Evolutionary conservation across 805 yeast species (phyloP).

Genomic region (Saccharomycopsis microspora): DNA sequence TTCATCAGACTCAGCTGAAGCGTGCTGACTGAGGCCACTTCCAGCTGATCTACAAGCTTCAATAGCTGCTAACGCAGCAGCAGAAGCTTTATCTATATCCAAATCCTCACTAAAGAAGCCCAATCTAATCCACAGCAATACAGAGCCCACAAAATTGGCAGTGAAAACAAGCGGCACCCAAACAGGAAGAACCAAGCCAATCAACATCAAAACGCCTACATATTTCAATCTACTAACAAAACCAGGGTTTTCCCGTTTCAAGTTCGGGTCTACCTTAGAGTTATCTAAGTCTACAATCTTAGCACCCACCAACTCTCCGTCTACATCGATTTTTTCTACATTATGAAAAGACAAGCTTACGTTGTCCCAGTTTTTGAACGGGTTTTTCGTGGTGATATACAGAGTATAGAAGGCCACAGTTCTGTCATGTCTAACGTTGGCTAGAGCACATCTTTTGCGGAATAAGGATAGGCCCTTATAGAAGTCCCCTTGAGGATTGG

Average conservation of each 20-base stretch:
- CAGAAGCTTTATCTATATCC: no score
- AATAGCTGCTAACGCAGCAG: no score
- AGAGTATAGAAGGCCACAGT: conserved; percentile 84
- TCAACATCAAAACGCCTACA: conserved; percentile 18
- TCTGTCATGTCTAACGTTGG: conserved; percentile 74
- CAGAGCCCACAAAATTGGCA: conserved; percentile 13
- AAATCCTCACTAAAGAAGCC: conserved; percentile 2
- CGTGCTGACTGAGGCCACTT: conserved; percentile 8
- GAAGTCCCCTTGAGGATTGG: conserved; percentile 40
- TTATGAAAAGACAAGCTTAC: conserved; percentile 36
- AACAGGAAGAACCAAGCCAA: conserved; percentile 28
- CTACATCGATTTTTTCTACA: conserved; percentile 24
- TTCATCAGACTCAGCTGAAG: conserved; percentile 18
- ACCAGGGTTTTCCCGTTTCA: conserved; percentile 4
- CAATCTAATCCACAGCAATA: conserved; percentile 7
- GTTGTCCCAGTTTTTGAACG: conserved; percentile 51
- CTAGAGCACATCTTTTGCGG: conserved; percentile 45
- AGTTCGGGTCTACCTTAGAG: conserved; percentile 2
- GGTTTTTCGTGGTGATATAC: conserved; percentile 60
- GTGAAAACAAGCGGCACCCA: conserved; percentile 39
- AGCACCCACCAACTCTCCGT: conserved; percentile 30
- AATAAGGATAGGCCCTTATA: conserved; percentile 46
- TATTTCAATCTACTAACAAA: conserved; percentile 18
- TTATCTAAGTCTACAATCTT: conserved; percentile 38
- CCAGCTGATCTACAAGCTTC: no score